These are phyloP conservation scores for Trypanosoma rangeli DNA, from an alignment of 208 protist species.

Conservation along the genomic window DNA sequence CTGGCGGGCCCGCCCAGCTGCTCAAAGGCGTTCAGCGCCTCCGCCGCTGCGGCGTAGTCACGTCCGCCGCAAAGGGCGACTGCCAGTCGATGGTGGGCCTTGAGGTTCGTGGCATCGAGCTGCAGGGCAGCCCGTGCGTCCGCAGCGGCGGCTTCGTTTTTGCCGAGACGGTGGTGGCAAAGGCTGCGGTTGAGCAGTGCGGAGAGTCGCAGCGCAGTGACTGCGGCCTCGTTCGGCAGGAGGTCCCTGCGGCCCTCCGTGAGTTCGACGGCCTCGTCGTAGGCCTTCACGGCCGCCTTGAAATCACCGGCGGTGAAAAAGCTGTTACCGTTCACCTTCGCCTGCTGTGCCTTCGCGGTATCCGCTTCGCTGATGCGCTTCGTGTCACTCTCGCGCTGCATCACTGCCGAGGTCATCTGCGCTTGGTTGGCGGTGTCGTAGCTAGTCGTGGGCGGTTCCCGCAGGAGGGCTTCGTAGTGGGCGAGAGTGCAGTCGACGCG, in stretches of 20 bases:
- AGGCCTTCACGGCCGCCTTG: conserved; percentile 54
- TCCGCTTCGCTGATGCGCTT: conserved; percentile 71
- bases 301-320: conserved; percentile 50
- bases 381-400: conserved; percentile 59
- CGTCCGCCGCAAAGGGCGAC: conserved; percentile 46
- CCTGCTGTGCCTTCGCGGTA: conserved; percentile 46
- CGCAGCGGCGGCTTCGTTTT: conserved; percentile 37
- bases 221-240: conserved; percentile 51
- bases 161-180: conserved; percentile 35
- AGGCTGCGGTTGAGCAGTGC: conserved; percentile 72
- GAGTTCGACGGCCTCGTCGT: conserved; percentile 51
- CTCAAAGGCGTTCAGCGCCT: conserved; percentile 38
- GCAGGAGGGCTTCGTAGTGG: conserved; percentile 43
- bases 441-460: conserved; percentile 41
- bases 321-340: conserved; percentile 64
- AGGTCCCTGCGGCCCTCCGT: conserved; percentile 73
- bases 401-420: conserved; percentile 61
- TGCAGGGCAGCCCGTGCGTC: conserved; percentile 43
- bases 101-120: conserved; percentile 46
- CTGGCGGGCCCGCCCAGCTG: conserved; percentile 30
- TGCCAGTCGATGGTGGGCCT: conserved; percentile 68
- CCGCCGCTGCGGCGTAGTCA: conserved; percentile 50
- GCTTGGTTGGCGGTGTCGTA: conserved; percentile 71
- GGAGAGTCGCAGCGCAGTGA: conserved; percentile 47
- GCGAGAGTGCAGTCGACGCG: conserved; percentile 64